phyloP scores from a whole-genome alignment of 2,329 filamentous ascomycete species.

The Colletotrichum filicis region DNA sequence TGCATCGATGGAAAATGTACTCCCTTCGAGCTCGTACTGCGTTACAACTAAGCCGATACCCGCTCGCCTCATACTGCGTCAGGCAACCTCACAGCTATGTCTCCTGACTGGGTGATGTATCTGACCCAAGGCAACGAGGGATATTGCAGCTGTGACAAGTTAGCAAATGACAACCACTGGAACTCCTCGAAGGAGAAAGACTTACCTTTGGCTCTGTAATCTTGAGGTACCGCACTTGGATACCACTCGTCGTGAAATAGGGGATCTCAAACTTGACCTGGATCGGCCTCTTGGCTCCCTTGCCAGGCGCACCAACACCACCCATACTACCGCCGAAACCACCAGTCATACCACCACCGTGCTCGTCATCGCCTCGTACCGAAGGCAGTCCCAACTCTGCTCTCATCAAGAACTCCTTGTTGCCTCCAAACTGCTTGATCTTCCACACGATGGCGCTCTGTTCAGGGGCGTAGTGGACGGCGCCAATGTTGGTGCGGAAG shows the following conservation, averaged over 20 bases:
- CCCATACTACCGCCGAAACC: slow-evolving; percentile 98
- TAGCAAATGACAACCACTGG: slow-evolving; percentile 15
- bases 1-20: neutral
- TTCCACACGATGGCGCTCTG: slow-evolving; percentile 99
- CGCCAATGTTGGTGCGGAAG: slow-evolving; percentile 97
- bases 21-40: neutral
- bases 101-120: slow-evolving; percentile 98
- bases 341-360: slow-evolving; percentile 96
- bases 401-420: slow-evolving; percentile 98
- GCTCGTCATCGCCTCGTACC: slow-evolving; percentile 94
- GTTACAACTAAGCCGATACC: neutral
- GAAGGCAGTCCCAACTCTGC: slow-evolving; percentile 94
- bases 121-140: slow-evolving; percentile 96
- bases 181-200: slow-evolving; percentile 22
- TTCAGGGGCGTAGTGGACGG: slow-evolving; percentile 96
- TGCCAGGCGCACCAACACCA: slow-evolving; percentile 79
- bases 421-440: slow-evolving; percentile 99
- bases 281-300: slow-evolving; percentile 92
- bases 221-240: slow-evolving; percentile 98
- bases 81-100: slow-evolving; percentile 95
- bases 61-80: slow-evolving; percentile 75
- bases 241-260: slow-evolving; percentile 99
- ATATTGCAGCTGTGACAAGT: slow-evolving; percentile 83
- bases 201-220: slow-evolving; percentile 98
- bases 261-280: slow-evolving; percentile 99